Conservation (phyloP, 805 yeast species). For the Candida vartiovaarae region DNA sequence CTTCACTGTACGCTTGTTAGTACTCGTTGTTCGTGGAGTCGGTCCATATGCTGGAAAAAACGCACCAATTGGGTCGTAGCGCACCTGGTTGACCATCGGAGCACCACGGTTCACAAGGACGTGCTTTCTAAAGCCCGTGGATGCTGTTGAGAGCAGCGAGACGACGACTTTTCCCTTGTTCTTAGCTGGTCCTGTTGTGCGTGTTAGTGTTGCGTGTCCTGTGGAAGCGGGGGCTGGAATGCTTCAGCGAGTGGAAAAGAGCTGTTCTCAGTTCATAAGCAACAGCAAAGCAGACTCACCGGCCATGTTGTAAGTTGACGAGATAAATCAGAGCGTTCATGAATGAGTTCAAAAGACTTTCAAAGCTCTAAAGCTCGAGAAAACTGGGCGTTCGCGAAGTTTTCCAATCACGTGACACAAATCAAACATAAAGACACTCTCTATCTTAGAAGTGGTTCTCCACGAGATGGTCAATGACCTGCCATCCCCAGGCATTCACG, state of each 20-base stretch:
- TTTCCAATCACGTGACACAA: no score
- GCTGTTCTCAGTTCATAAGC: no score
- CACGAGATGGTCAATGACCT: slow-evolving; percentile 77
- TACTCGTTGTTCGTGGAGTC: slow-evolving; percentile 1
- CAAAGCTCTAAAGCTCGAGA: no score
- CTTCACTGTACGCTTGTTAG: slow-evolving; percentile 40
- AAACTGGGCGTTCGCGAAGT: no score
- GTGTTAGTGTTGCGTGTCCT: slow-evolving; percentile 3
- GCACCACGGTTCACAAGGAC: slow-evolving; percentile 77
- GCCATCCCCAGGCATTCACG: slow-evolving; percentile 94
- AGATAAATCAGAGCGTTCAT: no score
- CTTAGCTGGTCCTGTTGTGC: slow-evolving; percentile 40
- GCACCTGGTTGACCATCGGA: slow-evolving; percentile 68
- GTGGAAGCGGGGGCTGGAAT: no score
- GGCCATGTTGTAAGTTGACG: no score
- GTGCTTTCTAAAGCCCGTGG: slow-evolving; percentile 82
- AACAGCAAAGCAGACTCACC: no score
- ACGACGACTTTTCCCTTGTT: slow-evolving; percentile 69
- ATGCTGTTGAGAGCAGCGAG: slow-evolving; percentile 81
- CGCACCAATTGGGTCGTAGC: slow-evolving; percentile 70
- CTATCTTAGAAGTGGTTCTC: slow-evolving; percentile 38
- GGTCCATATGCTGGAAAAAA: neutral
- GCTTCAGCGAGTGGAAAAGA: no score
- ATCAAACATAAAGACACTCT: no score
- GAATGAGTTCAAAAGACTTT: no score